Percentiles rank a stretch among this genome's conserved stretches.
Evolutionary conservation across 306 rosid genomes (phyloP).

Genomic region (Vigna radiata): DNA sequence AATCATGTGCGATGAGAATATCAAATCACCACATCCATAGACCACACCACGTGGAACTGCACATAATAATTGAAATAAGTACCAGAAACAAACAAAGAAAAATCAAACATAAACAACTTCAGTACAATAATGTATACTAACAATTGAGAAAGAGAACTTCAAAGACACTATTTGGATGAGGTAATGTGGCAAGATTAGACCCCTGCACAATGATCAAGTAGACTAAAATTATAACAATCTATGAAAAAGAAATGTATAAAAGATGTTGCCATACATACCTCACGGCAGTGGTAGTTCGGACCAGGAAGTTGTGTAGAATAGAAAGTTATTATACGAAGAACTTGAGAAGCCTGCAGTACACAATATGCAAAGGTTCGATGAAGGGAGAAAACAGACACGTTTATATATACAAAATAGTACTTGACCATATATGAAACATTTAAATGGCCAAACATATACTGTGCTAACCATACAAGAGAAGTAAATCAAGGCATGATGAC

Average conservation of each 20-base stretch:
- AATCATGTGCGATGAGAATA: constrained; percentile 98
- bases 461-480: constrained; percentile 11
- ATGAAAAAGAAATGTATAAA: not conserved
- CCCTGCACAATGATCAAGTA: constrained; percentile 59
- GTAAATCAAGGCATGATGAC: not conserved
- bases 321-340: constrained; percentile 78
- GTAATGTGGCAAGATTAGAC: constrained; percentile 88
- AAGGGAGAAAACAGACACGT: constrained; percentile 21
- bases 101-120: constrained; percentile 33
- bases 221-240: constrained; percentile 19
- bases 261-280: constrained; percentile 49
- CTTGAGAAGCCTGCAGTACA: constrained; percentile 69
- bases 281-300: constrained; percentile 87
- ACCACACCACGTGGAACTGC: constrained; percentile 91
- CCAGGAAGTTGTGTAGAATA: constrained; percentile 95
- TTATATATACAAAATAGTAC: constrained; percentile 17
- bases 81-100: constrained; percentile 20
- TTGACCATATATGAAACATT: not conserved
- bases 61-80: constrained; percentile 46
- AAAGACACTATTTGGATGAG: constrained; percentile 77
- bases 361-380: constrained; percentile 29
- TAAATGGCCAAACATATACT: not conserved
- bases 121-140: constrained; percentile 46
- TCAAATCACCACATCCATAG: constrained; percentile 98
- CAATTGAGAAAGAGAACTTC: constrained; percentile 85